Evolutionary conservation across 805 yeast genomes (phyloP).

Genomic region (Wickerhamomyces alni): DNA sequence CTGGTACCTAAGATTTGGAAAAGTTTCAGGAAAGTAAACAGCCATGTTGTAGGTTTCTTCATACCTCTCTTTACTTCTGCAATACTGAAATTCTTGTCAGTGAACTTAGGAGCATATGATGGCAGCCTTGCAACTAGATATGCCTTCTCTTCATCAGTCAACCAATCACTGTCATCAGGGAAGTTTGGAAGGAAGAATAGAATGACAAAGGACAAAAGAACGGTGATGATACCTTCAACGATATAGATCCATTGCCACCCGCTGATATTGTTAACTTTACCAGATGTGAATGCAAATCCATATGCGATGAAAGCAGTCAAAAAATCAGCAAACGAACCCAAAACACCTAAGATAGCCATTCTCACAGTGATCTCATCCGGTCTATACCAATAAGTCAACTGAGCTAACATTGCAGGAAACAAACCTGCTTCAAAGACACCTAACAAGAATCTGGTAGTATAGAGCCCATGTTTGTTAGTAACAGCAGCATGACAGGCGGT

Average conservation of each 20-base stretch:
- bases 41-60: neutral
- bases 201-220: conserved; percentile 32
- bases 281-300: conserved; percentile 28
- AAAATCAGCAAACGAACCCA: conserved; percentile 39
- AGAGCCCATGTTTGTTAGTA: conserved; percentile 8
- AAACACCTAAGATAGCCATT: conserved; percentile 31
- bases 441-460: conserved; percentile 27
- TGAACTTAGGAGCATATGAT: neutral
- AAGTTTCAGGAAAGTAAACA: neutral
- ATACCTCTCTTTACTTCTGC: neutral
- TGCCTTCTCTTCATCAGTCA: conserved; percentile 22
- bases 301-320: conserved; percentile 37
- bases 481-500: conserved; percentile 16
- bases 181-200: conserved; percentile 32
- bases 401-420: conserved; percentile 35
- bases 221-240: conserved; percentile 31
- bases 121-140: neutral
- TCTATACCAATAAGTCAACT: conserved; percentile 33
- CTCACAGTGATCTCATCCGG: conserved; percentile 32
- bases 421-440: conserved; percentile 39
- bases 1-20: neutral
- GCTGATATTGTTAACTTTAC: conserved; percentile 29
- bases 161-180: conserved; percentile 40
- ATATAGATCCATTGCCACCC: conserved; percentile 40
- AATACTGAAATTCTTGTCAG: neutral